These are phyloP conservation scores for Nakazawaea holstii DNA, from an alignment of 805 yeast genomes.

Conservation along the genomic window DNA sequence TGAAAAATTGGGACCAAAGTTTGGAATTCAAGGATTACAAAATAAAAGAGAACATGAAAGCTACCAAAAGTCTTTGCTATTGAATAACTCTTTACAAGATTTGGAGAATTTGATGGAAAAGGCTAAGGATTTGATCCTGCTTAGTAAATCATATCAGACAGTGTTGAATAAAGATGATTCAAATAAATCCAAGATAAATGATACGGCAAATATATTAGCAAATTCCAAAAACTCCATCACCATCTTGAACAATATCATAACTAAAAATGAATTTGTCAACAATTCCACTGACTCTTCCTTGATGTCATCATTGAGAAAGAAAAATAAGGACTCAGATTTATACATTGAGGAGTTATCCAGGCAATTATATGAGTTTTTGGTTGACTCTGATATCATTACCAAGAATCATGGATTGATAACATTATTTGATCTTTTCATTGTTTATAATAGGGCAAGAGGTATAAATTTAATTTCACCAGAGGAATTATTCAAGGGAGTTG, in stretches of 20 bases:
- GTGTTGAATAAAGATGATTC: constrained; percentile 14
- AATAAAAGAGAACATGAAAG: constrained; percentile 48
- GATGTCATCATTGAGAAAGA: constrained; percentile 13
- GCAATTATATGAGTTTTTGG: constrained; percentile 69
- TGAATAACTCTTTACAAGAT: constrained; percentile 70
- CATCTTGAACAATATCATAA: constrained; percentile 22
- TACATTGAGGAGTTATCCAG: constrained; percentile 65
- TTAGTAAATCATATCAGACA: constrained; percentile 42
- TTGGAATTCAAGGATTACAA: constrained; percentile 74
- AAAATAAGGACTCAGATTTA: constrained; percentile 16
- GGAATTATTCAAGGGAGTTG: constrained; percentile 61
- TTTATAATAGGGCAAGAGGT: constrained; percentile 62
- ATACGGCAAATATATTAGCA: constrained; percentile 20
- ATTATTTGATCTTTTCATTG: constrained; percentile 54
- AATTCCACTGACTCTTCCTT: constrained; percentile 17
- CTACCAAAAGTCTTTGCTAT: constrained; percentile 51
- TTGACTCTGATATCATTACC: constrained; percentile 35
- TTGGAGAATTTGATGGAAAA: constrained; percentile 71
- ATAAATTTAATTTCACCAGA: constrained; percentile 63
- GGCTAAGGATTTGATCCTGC: constrained; percentile 62
- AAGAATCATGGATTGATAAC: constrained; percentile 56
- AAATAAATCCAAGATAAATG: constrained; percentile 16
- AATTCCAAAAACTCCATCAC: constrained; percentile 23
- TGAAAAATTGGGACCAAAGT: constrained; percentile 16
- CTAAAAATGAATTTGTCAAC: constrained; percentile 22